Conservation (phyloP, 2,329 filamentous ascomycete genomes). For the Aspergillaceae sp. region DNA sequence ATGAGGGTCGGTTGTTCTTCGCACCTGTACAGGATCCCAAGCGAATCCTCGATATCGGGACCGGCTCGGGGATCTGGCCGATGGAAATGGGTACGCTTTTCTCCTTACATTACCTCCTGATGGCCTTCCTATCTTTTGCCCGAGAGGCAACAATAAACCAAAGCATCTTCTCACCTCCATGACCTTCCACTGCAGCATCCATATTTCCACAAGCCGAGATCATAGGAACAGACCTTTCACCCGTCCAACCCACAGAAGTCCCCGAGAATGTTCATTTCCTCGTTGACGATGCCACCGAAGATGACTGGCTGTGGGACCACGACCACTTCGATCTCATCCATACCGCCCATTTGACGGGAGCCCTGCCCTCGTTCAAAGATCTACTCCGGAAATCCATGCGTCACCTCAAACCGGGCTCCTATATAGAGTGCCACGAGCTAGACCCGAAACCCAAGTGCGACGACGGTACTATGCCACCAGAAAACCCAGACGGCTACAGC, state of each 20-base stretch:
- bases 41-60: slow-evolving; percentile 50
- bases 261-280: slow-evolving; percentile 67
- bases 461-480: slow-evolving; percentile 44
- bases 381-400: slow-evolving; percentile 46
- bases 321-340: slow-evolving; percentile 53
- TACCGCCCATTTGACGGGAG: slow-evolving; percentile 50
- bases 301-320: slow-evolving; percentile 49
- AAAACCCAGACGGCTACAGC: slow-evolving; percentile 31
- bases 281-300: slow-evolving; percentile 58
- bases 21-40: slow-evolving; percentile 39
- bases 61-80: slow-evolving; percentile 59
- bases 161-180: slow-evolving; percentile 1
- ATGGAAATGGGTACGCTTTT: slow-evolving; percentile 51
- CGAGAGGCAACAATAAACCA: neutral
- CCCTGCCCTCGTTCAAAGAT: slow-evolving; percentile 48
- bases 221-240: slow-evolving; percentile 58
- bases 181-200: slow-evolving; percentile 22
- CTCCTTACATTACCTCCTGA: slow-evolving; percentile 1
- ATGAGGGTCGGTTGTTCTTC: slow-evolving; percentile 38
- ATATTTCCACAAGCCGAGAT: slow-evolving; percentile 51
- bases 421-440: slow-evolving; percentile 37
- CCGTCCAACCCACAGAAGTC: slow-evolving; percentile 57
- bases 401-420: slow-evolving; percentile 51
- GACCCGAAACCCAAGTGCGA: slow-evolving; percentile 44
- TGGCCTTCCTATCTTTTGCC: neutral